phyloP scores from a whole-genome alignment of 2,329 filamentous ascomycete genomes.

The Seiridium unicorne region DNA sequence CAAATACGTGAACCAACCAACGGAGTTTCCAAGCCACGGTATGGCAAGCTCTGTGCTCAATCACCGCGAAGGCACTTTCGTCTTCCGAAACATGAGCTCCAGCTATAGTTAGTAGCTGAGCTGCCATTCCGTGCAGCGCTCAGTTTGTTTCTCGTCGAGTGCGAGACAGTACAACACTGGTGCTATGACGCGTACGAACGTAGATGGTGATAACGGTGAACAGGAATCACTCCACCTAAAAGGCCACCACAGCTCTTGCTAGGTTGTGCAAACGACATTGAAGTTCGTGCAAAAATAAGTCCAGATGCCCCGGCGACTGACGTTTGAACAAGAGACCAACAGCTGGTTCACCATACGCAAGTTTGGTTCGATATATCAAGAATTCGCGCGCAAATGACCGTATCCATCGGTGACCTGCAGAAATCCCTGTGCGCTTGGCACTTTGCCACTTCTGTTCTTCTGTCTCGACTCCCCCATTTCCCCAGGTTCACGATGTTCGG shows the following conservation, averaged over 20 bases:
- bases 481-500: slow-evolving; percentile 2
- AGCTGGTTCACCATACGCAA: too few relatives aligned
- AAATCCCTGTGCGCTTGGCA: not conserved
- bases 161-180: not conserved
- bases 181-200: not conserved
- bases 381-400: too few relatives aligned
- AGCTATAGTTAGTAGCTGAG: slow-evolving; percentile 6
- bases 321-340: too few relatives aligned
- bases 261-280: too few relatives aligned
- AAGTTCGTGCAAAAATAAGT: too few relatives aligned
- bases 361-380: too few relatives aligned
- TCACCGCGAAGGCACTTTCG: slow-evolving; percentile 13
- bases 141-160: slow-evolving; percentile 11
- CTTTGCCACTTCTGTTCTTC: not conserved
- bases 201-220: not conserved
- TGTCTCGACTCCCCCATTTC: not conserved
- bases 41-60: slow-evolving; percentile 10
- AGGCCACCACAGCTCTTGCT: too few relatives aligned
- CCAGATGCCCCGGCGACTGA: too few relatives aligned
- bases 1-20: slow-evolving; percentile 11
- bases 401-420: not conserved
- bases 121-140: slow-evolving; percentile 9
- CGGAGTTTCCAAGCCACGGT: slow-evolving; percentile 12
- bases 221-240: not conserved
- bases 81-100: slow-evolving; percentile 19